Percentiles rank a stretch among this genome's conserved stretches.
Conservation (phyloP, 768 basidiomycete genomes). For the Boletus subparvulus region DNA sequence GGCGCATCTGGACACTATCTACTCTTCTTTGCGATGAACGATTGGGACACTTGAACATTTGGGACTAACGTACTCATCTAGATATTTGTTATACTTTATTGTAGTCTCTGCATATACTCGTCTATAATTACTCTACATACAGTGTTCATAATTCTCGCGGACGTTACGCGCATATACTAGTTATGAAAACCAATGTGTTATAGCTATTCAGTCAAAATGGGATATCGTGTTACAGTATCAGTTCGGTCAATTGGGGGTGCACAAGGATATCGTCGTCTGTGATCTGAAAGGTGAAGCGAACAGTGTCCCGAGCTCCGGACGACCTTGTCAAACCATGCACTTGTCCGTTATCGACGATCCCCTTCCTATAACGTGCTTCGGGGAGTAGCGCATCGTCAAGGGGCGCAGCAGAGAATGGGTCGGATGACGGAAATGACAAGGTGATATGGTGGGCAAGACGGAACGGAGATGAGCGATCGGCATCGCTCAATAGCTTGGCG, state of each 20-base stretch:
- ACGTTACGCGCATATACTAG: background rate
- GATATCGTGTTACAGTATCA: background rate
- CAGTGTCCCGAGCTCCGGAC: constrained; percentile 16
- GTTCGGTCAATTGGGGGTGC: background rate
- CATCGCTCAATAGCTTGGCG: constrained; percentile 9
- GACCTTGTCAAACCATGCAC: constrained; percentile 32
- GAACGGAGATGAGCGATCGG: constrained; percentile 26
- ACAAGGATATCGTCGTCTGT: constrained; percentile 19
- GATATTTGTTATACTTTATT: constrained; percentile 1
- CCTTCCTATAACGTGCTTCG: constrained; percentile 22
- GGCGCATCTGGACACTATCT: constrained; percentile 57
- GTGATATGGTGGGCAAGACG: constrained; percentile 43
- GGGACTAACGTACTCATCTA: constrained; percentile 21
- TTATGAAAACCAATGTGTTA: constrained; percentile 4
- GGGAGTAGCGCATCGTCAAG: constrained; percentile 14
- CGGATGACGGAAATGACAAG: constrained; percentile 28
- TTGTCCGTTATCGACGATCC: constrained; percentile 15
- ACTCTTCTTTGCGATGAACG: constrained; percentile 31
- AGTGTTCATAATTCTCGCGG: constrained; percentile 8
- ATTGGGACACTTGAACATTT: background rate
- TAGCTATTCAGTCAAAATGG: background rate
- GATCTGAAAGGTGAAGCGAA: constrained; percentile 28
- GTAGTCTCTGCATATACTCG: constrained; percentile 9
- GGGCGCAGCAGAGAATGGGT: constrained; percentile 11
- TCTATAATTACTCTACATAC: constrained; percentile 21